Evolutionary conservation across 768 basidiomycete species (phyloP).

Genomic region (Sutorius australiensis): DNA sequence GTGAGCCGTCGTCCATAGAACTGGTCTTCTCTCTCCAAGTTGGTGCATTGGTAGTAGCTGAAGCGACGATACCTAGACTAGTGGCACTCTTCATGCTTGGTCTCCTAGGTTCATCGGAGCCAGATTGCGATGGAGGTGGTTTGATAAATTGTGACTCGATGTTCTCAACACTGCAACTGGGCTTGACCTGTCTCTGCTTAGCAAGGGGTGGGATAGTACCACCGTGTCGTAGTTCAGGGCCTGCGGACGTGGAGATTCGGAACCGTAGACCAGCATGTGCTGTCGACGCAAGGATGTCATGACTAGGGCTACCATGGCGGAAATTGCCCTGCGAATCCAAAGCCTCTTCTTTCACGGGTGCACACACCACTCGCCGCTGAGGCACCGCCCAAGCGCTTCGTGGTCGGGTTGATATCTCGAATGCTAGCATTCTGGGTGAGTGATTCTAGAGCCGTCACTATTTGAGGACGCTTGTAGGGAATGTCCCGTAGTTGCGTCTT

Average conservation of each 20-base stretch:
- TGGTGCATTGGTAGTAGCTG: conserved; percentile 14
- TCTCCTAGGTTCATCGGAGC: conserved; percentile 37
- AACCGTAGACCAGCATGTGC: conserved; percentile 24
- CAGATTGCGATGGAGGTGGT: conserved; percentile 31
- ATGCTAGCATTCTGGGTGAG: conserved; percentile 71
- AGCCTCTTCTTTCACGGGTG: conserved; percentile 47
- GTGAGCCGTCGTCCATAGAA: conserved; percentile 26
- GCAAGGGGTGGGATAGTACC: conserved; percentile 19
- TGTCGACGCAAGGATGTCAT: conserved; percentile 39
- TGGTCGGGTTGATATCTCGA: conserved; percentile 82
- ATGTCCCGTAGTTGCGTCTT: conserved; percentile 84
- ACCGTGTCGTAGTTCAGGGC: conserved; percentile 16
- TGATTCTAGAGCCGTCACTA: conserved; percentile 77
- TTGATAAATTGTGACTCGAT: conserved; percentile 35
- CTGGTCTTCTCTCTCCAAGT: conserved; percentile 26
- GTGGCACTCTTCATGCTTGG: conserved; percentile 38
- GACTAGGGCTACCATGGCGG: conserved; percentile 42
- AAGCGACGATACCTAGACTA: conserved; percentile 29
- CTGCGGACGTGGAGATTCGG: not conserved
- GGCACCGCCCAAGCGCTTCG: conserved; percentile 84
- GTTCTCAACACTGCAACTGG: conserved; percentile 65
- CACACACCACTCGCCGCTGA: conserved; percentile 83
- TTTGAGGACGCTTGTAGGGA: conserved; percentile 91
- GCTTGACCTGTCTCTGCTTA: conserved; percentile 48
- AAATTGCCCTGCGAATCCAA: conserved; percentile 25